A percentile compares a stretch with the other conserved stretches of the same genome.
These are phyloP conservation scores for Solanum sitiens DNA, from an alignment of 257 asterid genomes.

Conservation along the genomic window DNA sequence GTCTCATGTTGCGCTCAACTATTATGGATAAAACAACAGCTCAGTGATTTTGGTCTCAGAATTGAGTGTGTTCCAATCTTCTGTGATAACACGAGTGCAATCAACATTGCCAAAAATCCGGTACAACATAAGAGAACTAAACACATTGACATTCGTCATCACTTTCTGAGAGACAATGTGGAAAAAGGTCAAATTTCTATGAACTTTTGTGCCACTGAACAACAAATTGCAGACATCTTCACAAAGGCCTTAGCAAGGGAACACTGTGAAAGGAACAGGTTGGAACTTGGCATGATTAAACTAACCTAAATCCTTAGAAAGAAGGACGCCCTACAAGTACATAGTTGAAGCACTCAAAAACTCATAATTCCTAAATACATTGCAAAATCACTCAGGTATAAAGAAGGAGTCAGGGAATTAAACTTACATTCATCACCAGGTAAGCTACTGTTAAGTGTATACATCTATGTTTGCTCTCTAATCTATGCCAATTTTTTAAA, in stretches of 20 bases:
- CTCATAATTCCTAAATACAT: too few species aligned
- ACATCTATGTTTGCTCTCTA: too few species aligned
- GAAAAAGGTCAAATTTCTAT: not conserved
- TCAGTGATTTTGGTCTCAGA: not conserved
- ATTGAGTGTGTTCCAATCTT: not conserved
- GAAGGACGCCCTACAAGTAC: too few species aligned
- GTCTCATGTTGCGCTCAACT: not conserved
- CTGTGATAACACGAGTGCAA: not conserved
- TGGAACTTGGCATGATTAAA: too few species aligned
- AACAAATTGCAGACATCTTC: too few species aligned
- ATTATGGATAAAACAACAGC: not conserved
- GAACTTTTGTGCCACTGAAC: not conserved
- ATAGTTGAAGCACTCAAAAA: too few species aligned
- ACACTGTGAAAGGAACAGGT: not conserved
- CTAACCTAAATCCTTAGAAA: too few species aligned
- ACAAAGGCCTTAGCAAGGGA: not conserved
- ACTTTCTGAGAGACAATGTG: not conserved
- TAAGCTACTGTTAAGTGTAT: too few species aligned
- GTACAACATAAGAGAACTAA: not conserved
- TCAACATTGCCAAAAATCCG: not conserved
- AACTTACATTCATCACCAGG: too few species aligned
- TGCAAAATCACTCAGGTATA: too few species aligned
- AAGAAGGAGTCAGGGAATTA: too few species aligned
- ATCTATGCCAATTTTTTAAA: too few species aligned
- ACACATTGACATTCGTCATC: not conserved